Base-by-base conservation (phyloP, 495 filamentous ascomycete species). In the Bombardia bombarda region DNA sequence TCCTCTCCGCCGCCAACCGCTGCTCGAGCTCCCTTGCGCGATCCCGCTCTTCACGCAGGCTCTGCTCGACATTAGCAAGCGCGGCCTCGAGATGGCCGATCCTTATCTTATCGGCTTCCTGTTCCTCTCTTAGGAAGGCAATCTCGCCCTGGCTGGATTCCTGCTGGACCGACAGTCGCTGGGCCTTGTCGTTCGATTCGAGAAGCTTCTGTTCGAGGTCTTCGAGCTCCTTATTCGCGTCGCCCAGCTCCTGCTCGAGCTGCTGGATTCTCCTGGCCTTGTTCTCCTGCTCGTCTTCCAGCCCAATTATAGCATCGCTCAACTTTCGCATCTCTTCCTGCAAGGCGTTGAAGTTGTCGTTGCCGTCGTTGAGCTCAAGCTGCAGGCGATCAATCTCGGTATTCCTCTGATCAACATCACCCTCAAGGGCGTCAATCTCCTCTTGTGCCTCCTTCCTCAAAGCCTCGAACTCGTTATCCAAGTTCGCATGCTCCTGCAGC, bases 91-190 rank as follows among this genome's bases (percentile, higher is more conserved):
- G 69, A 50, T 96, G 86, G 17, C 92, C 88, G 50, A 97, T 98
- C 61, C 87, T 87, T 57, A 98, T 96, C 75, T 97, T 98, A 62
- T 98, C 93, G 26, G 77, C 81, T 61, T 98, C 92, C 68, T 97
- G 92, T 67, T 98, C 92, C 56, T 98, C 93, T 5, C 93, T 80
- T 20, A 98, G 59, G 77, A 98, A 98, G 0, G 84, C 79, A 59
- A 97, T 94, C 63, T 98, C 92, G 38, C 82, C 83, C 56, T 96
- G 90, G 45, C 82, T 82, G 3, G 86, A 92, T 66, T 98, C 92
- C 40, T 87, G 81, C 62, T 97, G 89, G 38, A 98, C 86, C 7
- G 81, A 83, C 9, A 95, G 70, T 31, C 89, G 74, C 52, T 93
- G 81, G 24, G 83, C 80, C 66, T 95, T 95, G 49, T 83, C 78